These are phyloP conservation scores for Iris macrosiphon DNA, from an alignment of 106 monocot species.

Conservation along the genomic window DNA sequence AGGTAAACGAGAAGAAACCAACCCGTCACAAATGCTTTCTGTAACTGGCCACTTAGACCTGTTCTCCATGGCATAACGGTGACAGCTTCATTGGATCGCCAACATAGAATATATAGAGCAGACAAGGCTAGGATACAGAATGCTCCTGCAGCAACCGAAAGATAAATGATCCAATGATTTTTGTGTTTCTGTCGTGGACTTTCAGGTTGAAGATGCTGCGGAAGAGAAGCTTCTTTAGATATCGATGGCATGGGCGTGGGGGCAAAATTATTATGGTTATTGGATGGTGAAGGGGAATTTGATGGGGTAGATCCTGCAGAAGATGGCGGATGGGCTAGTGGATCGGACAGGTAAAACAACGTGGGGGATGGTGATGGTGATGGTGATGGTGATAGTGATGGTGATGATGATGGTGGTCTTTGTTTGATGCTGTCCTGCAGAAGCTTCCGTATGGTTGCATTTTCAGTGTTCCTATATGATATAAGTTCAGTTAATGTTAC, in stretches of 20 bases:
- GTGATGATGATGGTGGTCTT: constrained; percentile 8
- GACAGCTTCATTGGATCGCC: constrained; percentile 28
- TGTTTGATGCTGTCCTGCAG: constrained; percentile 9
- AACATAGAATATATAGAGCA: constrained; percentile 21
- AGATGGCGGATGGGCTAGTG: constrained; percentile 1
- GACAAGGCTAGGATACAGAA: constrained; percentile 17
- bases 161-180: constrained; percentile 15
- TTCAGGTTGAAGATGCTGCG: neutral
- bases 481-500: too few relatives aligned
- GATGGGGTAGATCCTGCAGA: neutral
- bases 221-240: neutral
- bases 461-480: constrained; percentile 19
- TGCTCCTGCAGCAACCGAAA: constrained; percentile 24
- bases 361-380: neutral
- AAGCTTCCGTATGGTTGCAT: constrained; percentile 25
- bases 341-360: neutral
- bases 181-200: constrained; percentile 3
- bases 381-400: constrained; percentile 13
- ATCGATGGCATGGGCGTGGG: constrained; percentile 4
- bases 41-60: constrained; percentile 64
- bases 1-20: neutral
- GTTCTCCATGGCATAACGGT: constrained; percentile 75
- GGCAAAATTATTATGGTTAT: too few relatives aligned
- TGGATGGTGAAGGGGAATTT: constrained; percentile 5
- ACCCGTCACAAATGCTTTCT: constrained; percentile 86